Evolutionary conservation across 805 yeast species (phyloP), one percentile per base, ranked within the genome.

Genomic region (Starmera quercuum): DNA sequence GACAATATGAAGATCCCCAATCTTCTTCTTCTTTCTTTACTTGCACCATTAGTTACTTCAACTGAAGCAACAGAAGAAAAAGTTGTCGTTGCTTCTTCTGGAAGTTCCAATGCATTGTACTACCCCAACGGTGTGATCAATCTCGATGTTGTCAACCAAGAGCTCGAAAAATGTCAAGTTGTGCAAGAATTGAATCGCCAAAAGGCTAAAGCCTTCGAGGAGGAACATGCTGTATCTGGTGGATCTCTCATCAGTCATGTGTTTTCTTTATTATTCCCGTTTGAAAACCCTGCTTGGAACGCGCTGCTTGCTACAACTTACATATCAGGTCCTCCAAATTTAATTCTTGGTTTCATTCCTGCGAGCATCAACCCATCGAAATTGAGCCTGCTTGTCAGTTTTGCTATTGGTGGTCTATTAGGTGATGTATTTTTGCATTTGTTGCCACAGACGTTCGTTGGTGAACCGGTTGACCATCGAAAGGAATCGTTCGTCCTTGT

Each of bases 371-470:
- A 68, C 31, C 74, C 78, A 1, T 54, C 70, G 3, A 58, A 65
- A 21, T 56, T 79, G 24, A 62, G 75, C 8, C 50, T 71, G 18
- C 54, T 82, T 35, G 83, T 81, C 2, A 64, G 84, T 29, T 81
- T 83, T 58, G 88, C 90, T 11, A 69, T 77, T 31, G 92, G 92
- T 29, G 83, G 88, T 1, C 59, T 83, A 25, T 56, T 83, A 23
- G 90, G 90, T 29, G 90, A 82, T 50, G 75, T 81, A 2, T 78
- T 83, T 41, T 52, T 82, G 29, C 92, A 83, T 53, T 49, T 83
- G 38, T 55, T 83, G 30, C 92, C 92, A 4, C 83, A 78, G 46
- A 71, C 78, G 1, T 78, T 76, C 42, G 58, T 70, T 7, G 77
- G 79, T 10, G 75, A 73, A 37, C 57, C 63, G 2, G 45, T 58